Conservation (phyloP, 2,329 filamentous ascomycete species). For the Alternaria burnsii region DNA sequence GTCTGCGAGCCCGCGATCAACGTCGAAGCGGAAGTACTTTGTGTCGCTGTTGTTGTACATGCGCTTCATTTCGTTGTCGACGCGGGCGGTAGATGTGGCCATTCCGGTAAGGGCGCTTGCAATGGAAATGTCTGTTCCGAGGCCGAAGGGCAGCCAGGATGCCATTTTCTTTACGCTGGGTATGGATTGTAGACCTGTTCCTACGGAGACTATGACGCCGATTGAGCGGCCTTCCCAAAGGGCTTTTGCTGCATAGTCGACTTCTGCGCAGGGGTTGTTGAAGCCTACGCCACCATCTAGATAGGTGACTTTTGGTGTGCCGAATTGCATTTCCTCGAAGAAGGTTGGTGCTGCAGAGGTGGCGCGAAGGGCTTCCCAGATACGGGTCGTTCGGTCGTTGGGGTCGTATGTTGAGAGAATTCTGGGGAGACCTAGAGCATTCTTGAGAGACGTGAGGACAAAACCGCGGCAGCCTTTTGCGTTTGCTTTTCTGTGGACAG, state of each 20-base stretch:
- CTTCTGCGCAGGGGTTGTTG: constrained; percentile 62
- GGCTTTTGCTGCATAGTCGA: constrained; percentile 58
- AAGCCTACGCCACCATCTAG: constrained; percentile 60
- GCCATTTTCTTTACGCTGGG: constrained; percentile 49
- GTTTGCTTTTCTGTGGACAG: constrained; percentile 46
- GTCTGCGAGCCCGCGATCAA: constrained; percentile 51
- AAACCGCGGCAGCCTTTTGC: constrained; percentile 49
- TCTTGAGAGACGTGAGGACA: constrained; percentile 51
- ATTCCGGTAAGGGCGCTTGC: constrained; percentile 49
- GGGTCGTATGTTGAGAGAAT: constrained; percentile 52
- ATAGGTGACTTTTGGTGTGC: constrained; percentile 57
- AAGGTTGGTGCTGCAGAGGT: constrained; percentile 60
- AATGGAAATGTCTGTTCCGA: constrained; percentile 50
- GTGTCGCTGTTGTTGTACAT: constrained; percentile 51
- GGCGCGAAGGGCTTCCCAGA: constrained; percentile 63
- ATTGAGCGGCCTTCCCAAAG: constrained; percentile 50
- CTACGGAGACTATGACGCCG: constrained; percentile 52
- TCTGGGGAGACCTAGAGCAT: constrained; percentile 48
- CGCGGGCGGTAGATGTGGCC: constrained; percentile 50
- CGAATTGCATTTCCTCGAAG: constrained; percentile 63
- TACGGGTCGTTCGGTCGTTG: constrained; percentile 49
- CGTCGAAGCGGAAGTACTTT: constrained; percentile 51
- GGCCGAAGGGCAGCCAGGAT: constrained; percentile 51
- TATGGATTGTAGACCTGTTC: constrained; percentile 51
- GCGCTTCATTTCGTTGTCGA: constrained; percentile 53